These are phyloP conservation scores for Blastobotrys illinoisensis DNA, from an alignment of 1,139 yeast genomes.

Conservation along the genomic window DNA sequence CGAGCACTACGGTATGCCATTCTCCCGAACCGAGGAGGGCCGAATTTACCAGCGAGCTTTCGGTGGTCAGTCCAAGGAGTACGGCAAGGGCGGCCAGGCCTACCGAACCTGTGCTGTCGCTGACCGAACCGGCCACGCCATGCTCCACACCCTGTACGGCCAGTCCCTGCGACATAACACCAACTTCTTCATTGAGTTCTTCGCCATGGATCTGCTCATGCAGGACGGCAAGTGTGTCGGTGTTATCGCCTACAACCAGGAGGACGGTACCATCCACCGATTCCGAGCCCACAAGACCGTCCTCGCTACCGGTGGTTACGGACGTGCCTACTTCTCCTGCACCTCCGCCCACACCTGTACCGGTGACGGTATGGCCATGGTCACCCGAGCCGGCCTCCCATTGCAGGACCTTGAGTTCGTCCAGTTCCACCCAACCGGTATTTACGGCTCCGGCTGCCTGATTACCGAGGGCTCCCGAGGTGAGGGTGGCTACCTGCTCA, in stretches of 20 bases:
- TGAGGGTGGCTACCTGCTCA: slow-evolving; percentile 96
- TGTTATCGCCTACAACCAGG: slow-evolving; percentile 95
- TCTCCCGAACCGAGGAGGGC: slow-evolving; percentile 95
- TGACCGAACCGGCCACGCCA: slow-evolving; percentile 97
- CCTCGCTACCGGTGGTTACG: slow-evolving; percentile 98
- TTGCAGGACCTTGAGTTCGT: slow-evolving; percentile 96
- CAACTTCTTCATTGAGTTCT: slow-evolving; percentile 95
- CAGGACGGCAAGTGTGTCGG: slow-evolving; percentile 96
- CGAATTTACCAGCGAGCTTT: slow-evolving; percentile 97
- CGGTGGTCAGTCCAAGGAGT: slow-evolving; percentile 95
- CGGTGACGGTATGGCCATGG: slow-evolving; percentile 99
- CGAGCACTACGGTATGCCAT: slow-evolving; percentile 98
- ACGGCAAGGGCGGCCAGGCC: slow-evolving; percentile 98
- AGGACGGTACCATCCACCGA: slow-evolving; percentile 97
- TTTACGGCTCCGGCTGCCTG: slow-evolving; percentile 97
- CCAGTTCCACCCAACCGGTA: slow-evolving; percentile 99
- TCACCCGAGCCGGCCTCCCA: slow-evolving; percentile 95
- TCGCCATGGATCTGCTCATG: slow-evolving; percentile 91
- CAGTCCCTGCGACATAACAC: slow-evolving; percentile 96
- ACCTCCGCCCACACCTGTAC: slow-evolving; percentile 99
- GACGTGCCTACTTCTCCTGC: slow-evolving; percentile 97
- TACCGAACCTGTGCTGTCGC: slow-evolving; percentile 99
- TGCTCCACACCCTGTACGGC: slow-evolving; percentile 92
- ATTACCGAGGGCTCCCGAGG: slow-evolving; percentile 99
- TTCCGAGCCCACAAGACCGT: slow-evolving; percentile 95